phyloP scores from a whole-genome alignment of 768 basidiomycete species.

The Leucocoprinus sp. region DNA sequence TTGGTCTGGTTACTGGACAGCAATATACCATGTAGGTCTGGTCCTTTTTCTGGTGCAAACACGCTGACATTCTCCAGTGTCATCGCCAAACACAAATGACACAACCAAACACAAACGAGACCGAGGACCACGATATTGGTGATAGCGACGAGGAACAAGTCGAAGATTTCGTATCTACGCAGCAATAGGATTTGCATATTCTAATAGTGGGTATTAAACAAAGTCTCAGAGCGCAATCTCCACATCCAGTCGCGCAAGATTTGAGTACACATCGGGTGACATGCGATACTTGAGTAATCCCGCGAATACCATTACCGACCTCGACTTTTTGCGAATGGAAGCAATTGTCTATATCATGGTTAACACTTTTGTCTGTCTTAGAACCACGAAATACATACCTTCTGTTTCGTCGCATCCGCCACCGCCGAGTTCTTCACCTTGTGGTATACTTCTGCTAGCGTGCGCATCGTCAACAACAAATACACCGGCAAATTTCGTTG shows the following conservation, averaged over 20 bases:
- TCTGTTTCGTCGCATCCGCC: constrained; percentile 69
- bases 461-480: constrained; percentile 88
- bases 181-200: constrained; percentile 23
- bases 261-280: constrained; percentile 85
- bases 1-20: constrained; percentile 85
- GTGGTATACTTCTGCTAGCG: constrained; percentile 75
- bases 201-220: constrained; percentile 9
- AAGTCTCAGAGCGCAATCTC: constrained; percentile 62
- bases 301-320: constrained; percentile 83
- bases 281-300: constrained; percentile 84
- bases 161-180: constrained; percentile 31
- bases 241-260: constrained; percentile 78
- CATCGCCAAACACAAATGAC: constrained; percentile 2
- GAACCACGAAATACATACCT: constrained; percentile 38
- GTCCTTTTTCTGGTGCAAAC: neutral
- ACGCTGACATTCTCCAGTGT: neutral
- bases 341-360: constrained; percentile 46
- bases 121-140: constrained; percentile 18
- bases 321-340: constrained; percentile 67
- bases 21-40: constrained; percentile 64
- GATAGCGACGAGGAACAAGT: constrained; percentile 22
- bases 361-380: constrained; percentile 12
- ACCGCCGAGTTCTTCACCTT: constrained; percentile 62
- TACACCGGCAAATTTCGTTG: constrained; percentile 87
- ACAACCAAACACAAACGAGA: constrained; percentile 14